Evolutionary conservation across 78 protist species (phyloP).

Genomic region (Dictyostelium capitatum): DNA sequence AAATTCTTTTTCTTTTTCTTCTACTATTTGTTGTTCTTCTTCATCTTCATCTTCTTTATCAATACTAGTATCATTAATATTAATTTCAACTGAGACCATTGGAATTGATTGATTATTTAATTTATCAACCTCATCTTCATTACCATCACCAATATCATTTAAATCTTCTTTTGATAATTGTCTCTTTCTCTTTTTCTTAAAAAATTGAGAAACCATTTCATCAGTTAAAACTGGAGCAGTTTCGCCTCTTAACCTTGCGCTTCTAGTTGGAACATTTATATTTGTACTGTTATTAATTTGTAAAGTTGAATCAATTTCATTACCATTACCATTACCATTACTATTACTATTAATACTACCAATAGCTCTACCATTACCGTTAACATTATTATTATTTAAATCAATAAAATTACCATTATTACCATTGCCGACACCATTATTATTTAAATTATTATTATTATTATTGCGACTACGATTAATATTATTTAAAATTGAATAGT

Average conservation of each 20-base stretch:
- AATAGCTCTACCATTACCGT: neutral
- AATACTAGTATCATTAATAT: neutral
- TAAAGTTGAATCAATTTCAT: neutral
- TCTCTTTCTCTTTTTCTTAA: constrained; percentile 26
- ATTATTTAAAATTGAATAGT: neutral
- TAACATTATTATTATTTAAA: neutral
- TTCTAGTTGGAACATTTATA: neutral
- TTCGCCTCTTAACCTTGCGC: constrained; percentile 56
- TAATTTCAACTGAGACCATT: too few species aligned
- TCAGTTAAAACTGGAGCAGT: constrained; percentile 3
- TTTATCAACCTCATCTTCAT: too few species aligned
- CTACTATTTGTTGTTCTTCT: neutral
- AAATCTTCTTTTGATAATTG: neutral
- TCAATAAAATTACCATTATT: neutral
- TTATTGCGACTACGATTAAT: neutral
- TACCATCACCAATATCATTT: constrained; percentile 3
- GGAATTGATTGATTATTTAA: too few species aligned
- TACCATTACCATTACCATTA: neutral
- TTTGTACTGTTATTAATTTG: neutral
- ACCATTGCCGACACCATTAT: too few species aligned
- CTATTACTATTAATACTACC: neutral
- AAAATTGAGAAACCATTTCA: constrained; percentile 28
- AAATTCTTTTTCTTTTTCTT: neutral
- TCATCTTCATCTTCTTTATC: neutral
- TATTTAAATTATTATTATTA: constrained; percentile 10